phyloP scores from a whole-genome alignment of 495 filamentous ascomycete species.

The Xylaria bambusicola region DNA sequence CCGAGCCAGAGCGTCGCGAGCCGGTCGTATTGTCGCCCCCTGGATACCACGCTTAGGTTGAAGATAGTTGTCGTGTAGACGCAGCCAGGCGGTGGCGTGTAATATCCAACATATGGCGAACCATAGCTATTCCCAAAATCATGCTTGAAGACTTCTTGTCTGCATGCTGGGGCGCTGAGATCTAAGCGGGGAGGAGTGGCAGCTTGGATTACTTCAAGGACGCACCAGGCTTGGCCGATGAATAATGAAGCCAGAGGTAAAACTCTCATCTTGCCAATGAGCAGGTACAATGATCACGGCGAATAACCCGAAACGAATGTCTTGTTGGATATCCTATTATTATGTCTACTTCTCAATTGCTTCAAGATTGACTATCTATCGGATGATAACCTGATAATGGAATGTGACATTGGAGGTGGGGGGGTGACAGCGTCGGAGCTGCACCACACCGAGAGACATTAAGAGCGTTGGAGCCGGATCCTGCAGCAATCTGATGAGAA shows the following conservation, averaged over 20 bases:
- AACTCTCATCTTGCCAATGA: constrained; percentile 4
- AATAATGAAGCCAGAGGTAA: not conserved
- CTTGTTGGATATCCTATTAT: too few species aligned
- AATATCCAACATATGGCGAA: constrained; percentile 74
- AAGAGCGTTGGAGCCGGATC: too few species aligned
- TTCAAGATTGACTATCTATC: too few species aligned
- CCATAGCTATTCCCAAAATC: constrained; percentile 78
- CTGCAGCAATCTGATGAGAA: too few species aligned
- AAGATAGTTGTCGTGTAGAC: constrained; percentile 80
- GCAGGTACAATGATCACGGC: too few species aligned
- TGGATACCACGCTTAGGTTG: constrained; percentile 77
- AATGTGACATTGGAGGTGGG: constrained; percentile 13
- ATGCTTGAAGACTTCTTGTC: constrained; percentile 62
- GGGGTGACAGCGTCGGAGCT: not conserved
- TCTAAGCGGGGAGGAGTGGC: constrained; percentile 24
- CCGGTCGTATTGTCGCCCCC: constrained; percentile 78
- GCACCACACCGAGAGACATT: too few species aligned
- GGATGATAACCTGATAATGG: not conserved
- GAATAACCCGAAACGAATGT: too few species aligned
- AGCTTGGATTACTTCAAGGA: constrained; percentile 30
- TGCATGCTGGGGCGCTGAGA: constrained; percentile 19
- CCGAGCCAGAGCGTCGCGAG: constrained; percentile 79
- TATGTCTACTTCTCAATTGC: too few species aligned
- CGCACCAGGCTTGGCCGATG: not conserved
- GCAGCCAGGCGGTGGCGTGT: constrained; percentile 67